phyloP scores from a whole-genome alignment of 1,139 yeast species.

The Geotrichum carabidarum region DNA sequence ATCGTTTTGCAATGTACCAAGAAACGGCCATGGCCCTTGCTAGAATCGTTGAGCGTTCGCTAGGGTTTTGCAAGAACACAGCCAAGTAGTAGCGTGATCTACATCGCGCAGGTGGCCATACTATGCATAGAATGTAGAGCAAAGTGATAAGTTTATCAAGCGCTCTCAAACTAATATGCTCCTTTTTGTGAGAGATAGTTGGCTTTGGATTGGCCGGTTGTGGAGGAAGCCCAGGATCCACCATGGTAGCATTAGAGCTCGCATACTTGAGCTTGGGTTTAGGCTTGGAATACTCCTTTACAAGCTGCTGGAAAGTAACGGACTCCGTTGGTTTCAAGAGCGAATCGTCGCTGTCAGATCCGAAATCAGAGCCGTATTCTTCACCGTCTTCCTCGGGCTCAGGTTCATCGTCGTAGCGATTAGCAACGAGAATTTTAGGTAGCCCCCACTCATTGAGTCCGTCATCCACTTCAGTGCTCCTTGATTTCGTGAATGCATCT shows the following conservation, averaged over 20 bases:
- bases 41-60: not conserved
- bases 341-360: slow-evolving; percentile 4
- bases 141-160: slow-evolving; percentile 1
- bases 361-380: slow-evolving; percentile 11
- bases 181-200: not conserved
- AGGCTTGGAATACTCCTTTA: slow-evolving; percentile 4
- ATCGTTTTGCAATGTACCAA: not conserved
- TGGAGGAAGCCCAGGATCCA: not conserved
- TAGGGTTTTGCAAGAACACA: not conserved
- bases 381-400: slow-evolving; percentile 16
- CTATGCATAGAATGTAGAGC: slow-evolving; percentile 5
- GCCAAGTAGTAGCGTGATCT: not conserved
- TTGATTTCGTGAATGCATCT: not conserved
- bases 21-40: slow-evolving; percentile 1
- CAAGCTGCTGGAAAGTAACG: slow-evolving; percentile 12
- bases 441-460: slow-evolving; percentile 31
- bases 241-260: slow-evolving; percentile 1
- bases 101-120: slow-evolving; percentile 8
- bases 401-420: slow-evolving; percentile 19
- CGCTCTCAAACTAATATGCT: not conserved
- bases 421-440: slow-evolving; percentile 25
- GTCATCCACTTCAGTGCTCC: slow-evolving; percentile 23
- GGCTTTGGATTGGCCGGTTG: not conserved
- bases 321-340: slow-evolving; percentile 7
- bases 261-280: not conserved